Base-by-base conservation (phyloP, 176 grass and related monocot genomes). In the Olyra latifolia region DNA sequence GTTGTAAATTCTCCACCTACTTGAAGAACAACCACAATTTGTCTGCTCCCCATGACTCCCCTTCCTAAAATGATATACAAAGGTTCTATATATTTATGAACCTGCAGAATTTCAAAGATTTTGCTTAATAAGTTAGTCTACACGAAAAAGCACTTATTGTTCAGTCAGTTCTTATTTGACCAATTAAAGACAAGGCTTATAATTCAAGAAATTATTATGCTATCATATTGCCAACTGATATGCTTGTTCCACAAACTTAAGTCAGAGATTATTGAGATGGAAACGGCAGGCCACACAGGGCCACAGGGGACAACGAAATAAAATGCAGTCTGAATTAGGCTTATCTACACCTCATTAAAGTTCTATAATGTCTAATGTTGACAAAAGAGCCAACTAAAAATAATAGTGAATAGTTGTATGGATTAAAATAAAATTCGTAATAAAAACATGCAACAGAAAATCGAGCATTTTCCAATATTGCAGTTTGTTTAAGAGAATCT, bases 11-110 rank as follows among this genome's bases (percentile, higher is more conserved):
- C 92, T 39, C 92, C 92, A 23, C 89, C 92, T 48, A 84, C 52
- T 52, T 94, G 92, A 82, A 90, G 91, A 49, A 94, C 91, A 48
- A 86, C 86, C 52, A 94, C 75, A 66, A 94, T 82, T 76, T 86
- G 86, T 66, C 77, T 56, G 72, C 62, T 87, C 77, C 80, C 63
- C 83, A 89, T 90, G 54, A 79, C 30, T 78, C 73, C 80, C 59
- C 41, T 66, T 19, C 68, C 61, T 71, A 64, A 81, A 59, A 80
- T 28, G 52, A 82, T 47, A 56, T 42, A 71, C 27, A 87, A 74
- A 63, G 35, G 64, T 30, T 40, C 22, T 43, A 8, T 45, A 8
- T n/a, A 22, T 9, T n/a, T 64, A 57, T 68, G 55, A 28, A 64
- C 45, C 28, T 77, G 44, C 44, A 72, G 23, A 79, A 79, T 47